Conservation (phyloP, 1,139 yeast species). For the Kazachstania sp. region DNA sequence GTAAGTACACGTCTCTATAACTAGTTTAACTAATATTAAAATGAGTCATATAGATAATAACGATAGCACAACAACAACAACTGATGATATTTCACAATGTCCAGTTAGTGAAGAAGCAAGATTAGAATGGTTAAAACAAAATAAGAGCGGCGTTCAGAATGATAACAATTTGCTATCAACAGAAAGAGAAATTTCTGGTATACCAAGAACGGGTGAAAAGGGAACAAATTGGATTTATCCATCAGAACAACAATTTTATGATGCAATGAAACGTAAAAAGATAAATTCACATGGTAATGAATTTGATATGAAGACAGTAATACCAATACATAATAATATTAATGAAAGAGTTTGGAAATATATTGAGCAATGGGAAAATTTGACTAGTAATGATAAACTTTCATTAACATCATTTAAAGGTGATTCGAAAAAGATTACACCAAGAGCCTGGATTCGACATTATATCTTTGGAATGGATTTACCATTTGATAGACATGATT, state of each 20-base stretch:
- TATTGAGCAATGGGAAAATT: constrained; percentile 69
- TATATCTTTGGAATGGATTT: constrained; percentile 54
- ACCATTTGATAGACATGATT: constrained; percentile 96
- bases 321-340: constrained; percentile 89
- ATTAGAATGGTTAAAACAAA: constrained; percentile 37
- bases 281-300: constrained; percentile 64
- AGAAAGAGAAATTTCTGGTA: constrained; percentile 71
- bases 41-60: background rate
- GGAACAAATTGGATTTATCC: constrained; percentile 91
- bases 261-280: constrained; percentile 85
- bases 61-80: background rate
- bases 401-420: constrained; percentile 76
- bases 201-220: constrained; percentile 63
- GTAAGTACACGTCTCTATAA: too few relatives aligned
- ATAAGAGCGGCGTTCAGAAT: too few relatives aligned
- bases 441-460: constrained; percentile 71
- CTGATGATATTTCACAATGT: constrained; percentile 13
- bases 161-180: constrained; percentile 38
- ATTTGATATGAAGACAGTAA: constrained; percentile 78
- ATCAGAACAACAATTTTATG: constrained; percentile 86
- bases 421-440: constrained; percentile 74
- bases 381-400: constrained; percentile 47
- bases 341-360: constrained; percentile 91
- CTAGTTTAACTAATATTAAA: too few relatives aligned
- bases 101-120: constrained; percentile 44